A percentile compares a stretch with the other conserved stretches of the same genome.
Conservation (phyloP, 1,284 basidiomycete species). For the Tremellales sp. region DNA sequence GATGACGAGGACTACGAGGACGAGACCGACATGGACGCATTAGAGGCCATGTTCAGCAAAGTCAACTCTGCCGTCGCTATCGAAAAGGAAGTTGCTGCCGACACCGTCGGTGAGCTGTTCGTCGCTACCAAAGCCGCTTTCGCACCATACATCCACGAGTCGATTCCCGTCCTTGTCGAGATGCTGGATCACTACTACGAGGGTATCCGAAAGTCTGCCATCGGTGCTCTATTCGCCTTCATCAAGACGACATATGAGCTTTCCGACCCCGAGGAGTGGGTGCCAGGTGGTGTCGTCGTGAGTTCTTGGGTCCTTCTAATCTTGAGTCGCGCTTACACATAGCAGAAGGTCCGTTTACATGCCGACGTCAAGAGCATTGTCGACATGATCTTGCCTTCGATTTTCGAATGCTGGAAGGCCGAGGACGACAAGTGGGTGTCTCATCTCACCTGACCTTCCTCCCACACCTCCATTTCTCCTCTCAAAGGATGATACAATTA, state of each 20-base stretch:
- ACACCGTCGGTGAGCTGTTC: conserved; percentile 91
- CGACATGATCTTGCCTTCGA: conserved; percentile 65
- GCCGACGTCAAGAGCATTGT: conserved; percentile 77
- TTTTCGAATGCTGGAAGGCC: conserved; percentile 85
- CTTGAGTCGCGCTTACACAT: too few species aligned
- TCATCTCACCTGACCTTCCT: conserved; percentile 2
- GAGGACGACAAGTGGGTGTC: conserved; percentile 94
- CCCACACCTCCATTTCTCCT: conserved; percentile 7
- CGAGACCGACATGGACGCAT: conserved; percentile 73
- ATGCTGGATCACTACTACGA: conserved; percentile 93
- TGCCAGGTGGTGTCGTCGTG: conserved; percentile 64
- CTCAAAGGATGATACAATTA: conserved; percentile 60
- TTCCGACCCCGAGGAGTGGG: conserved; percentile 76
- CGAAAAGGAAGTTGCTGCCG: conserved; percentile 98
- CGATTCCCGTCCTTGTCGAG: conserved; percentile 74
- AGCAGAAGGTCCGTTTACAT: conserved; percentile 57
- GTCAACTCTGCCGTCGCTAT: conserved; percentile 96
- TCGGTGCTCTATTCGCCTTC: conserved; percentile 83
- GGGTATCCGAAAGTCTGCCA: conserved; percentile 92
- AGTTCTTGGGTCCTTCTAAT: conserved; percentile 38
- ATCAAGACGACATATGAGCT: conserved; percentile 91
- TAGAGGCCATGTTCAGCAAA: conserved; percentile 60
- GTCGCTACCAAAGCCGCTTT: conserved; percentile 76
- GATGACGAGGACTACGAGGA: conserved; percentile 63
- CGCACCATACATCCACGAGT: conserved; percentile 70